Evolutionary conservation across 2,329 filamentous ascomycete genomes (phyloP), one percentile per base, ranked within the genome.

Genomic region (Graphilbum sp.): DNA sequence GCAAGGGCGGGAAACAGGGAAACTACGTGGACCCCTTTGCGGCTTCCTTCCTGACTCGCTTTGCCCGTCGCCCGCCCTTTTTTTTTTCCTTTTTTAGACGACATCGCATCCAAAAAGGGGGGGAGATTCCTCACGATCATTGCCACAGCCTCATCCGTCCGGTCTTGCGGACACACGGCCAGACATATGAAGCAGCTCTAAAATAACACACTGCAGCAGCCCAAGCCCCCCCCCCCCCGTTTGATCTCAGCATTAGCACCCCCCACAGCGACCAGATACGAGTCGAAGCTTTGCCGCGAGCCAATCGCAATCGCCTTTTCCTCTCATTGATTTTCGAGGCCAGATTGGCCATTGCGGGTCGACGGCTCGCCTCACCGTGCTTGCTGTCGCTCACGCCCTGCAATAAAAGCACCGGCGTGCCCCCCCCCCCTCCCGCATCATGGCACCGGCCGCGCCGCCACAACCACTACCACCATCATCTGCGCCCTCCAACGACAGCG

Each of bases 11-110:
- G 13, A 29, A 29, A 29, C 7, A 15, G 13, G 31, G 58, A 56
- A 8, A 55, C 52, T 44, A 69, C 62, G 4, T 67, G 62, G 42
- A 62, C 57, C 31, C 27, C 27, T 29, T 29, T n/a, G 27, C 15
- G 13, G 33, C 20, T 34, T 21, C 32, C 12, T 33, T 10, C 19
- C 4, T 24, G 6, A 7, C 33, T 20, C 8, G 12, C 11, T 32
- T 33, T 24, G 15, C 19, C 33, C 3, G 7, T 9, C 16, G 4
- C 27, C 8, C 27, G 15, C 7, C 15, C 15, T 29, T 29, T 24
- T 24, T 11, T 11, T 11, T 11, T 24, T 24, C 6, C 32, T 6
- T 34, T 6, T 34, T 21, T 21, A 4, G 4, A 5, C 29, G 6
- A 7, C 29, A 15, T 31, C 29, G n/a, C n/a, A n/a, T n/a, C n/a